Conservation (phyloP, 805 yeast species). For the Saturnispora gosingensis region DNA sequence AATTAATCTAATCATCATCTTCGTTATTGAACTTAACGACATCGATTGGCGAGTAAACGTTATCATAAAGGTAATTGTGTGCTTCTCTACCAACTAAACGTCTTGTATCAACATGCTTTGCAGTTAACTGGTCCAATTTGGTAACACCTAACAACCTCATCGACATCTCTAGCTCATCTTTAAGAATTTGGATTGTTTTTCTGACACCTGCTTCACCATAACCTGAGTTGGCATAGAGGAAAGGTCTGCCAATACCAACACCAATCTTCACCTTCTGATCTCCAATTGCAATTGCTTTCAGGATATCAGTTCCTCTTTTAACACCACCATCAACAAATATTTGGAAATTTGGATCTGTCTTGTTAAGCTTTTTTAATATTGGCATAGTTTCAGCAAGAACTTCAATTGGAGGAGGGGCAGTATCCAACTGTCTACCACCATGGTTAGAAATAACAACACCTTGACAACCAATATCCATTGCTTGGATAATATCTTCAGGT, state of each 20-base stretch:
- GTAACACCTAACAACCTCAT: slow-evolving; percentile 75
- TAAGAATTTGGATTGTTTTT: slow-evolving; percentile 50
- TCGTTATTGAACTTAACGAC: slow-evolving; percentile 25
- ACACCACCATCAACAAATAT: slow-evolving; percentile 63
- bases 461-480: slow-evolving; percentile 60
- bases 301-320: slow-evolving; percentile 56
- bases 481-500: slow-evolving; percentile 66
- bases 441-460: slow-evolving; percentile 84
- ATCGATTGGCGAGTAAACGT: slow-evolving; percentile 23
- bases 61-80: slow-evolving; percentile 24
- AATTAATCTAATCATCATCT: slow-evolving; percentile 4
- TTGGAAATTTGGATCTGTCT: slow-evolving; percentile 43
- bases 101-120: slow-evolving; percentile 49
- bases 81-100: slow-evolving; percentile 27
- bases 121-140: slow-evolving; percentile 48
- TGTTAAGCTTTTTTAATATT: slow-evolving; percentile 33
- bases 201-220: slow-evolving; percentile 60
- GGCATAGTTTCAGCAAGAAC: slow-evolving; percentile 64
- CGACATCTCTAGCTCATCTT: slow-evolving; percentile 63
- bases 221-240: slow-evolving; percentile 52
- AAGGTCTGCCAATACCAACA: slow-evolving; percentile 63
- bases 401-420: slow-evolving; percentile 68
- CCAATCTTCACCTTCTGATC: slow-evolving; percentile 65
- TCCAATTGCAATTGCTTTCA: slow-evolving; percentile 60
- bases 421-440: slow-evolving; percentile 86